Conservation (phyloP, 2,329 filamentous ascomycete genomes). For the Lasiodiplodia theobromae region DNA sequence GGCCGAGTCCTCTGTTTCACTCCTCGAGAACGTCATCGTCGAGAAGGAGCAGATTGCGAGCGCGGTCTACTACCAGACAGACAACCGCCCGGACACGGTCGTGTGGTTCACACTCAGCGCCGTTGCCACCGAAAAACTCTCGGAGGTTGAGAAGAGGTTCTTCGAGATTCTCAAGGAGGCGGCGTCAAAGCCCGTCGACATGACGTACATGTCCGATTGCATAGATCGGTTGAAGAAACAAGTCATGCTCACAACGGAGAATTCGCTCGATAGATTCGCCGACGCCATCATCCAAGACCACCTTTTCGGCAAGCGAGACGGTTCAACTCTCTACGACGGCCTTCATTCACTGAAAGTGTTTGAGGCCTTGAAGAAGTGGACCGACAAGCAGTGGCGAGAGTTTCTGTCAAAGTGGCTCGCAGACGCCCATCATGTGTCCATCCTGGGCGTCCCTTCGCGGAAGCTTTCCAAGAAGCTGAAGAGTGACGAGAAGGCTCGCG, state of each 20-base stretch:
- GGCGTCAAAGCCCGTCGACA: conserved; percentile 80
- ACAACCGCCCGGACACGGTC: conserved; percentile 79
- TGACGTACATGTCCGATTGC: conserved; percentile 89
- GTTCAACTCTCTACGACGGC: conserved; percentile 56
- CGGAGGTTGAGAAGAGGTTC: conserved; percentile 82
- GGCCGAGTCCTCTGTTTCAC: conserved; percentile 88
- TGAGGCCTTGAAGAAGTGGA: conserved; percentile 78
- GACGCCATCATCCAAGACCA: conserved; percentile 90
- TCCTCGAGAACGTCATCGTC: conserved; percentile 90
- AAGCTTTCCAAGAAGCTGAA: conserved; percentile 83
- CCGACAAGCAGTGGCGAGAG: conserved; percentile 79
- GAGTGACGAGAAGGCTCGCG: conserved; percentile 76
- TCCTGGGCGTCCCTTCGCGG: conserved; percentile 85
- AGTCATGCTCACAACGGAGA: conserved; percentile 83
- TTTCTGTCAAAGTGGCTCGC: conserved; percentile 86
- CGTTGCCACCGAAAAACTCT: conserved; percentile 85
- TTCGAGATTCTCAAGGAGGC: conserved; percentile 85
- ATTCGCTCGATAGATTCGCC: conserved; percentile 80
- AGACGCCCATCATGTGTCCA: conserved; percentile 84
- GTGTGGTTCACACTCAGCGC: conserved; percentile 87
- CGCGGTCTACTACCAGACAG: conserved; percentile 79
- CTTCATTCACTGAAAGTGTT: conserved; percentile 58
- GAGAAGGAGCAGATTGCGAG: conserved; percentile 93
- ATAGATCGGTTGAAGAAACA: conserved; percentile 81
- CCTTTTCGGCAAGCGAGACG: conserved; percentile 85